phyloP scores from a whole-genome alignment of 2,329 filamentous ascomycete genomes.

The Lachnellula cervina region DNA sequence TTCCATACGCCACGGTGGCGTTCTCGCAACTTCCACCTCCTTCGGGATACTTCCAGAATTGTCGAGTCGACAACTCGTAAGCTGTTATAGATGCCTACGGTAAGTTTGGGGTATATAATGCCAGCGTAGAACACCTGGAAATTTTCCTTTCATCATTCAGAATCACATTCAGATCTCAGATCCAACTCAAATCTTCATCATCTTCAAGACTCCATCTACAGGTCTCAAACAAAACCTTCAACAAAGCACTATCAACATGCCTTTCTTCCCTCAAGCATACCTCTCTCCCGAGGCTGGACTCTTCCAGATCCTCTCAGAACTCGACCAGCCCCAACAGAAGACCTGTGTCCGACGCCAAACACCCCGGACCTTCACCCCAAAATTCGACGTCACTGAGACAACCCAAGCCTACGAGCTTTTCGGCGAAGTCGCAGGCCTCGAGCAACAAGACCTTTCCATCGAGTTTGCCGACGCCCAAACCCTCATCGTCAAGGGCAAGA shows the following conservation, averaged over 20 bases:
- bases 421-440: constrained; percentile 71
- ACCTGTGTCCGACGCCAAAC: constrained; percentile 26
- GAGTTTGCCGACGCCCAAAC: constrained; percentile 76
- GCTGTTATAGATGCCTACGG: constrained; percentile 16
- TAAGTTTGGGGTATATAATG: constrained; percentile 17
- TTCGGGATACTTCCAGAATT: constrained; percentile 17
- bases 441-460: constrained; percentile 66
- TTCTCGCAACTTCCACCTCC: constrained; percentile 9
- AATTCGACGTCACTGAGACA: constrained; percentile 72
- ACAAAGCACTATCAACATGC: constrained; percentile 19
- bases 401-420: constrained; percentile 67
- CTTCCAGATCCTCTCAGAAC: constrained; percentile 59
- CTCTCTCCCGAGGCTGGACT: constrained; percentile 32
- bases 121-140: constrained; percentile 1
- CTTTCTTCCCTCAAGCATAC: constrained; percentile 26
- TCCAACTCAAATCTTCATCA: constrained; percentile 2
- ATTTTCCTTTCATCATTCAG: constrained; percentile 22
- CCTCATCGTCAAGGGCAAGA: constrained; percentile 58
- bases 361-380: constrained; percentile 55
- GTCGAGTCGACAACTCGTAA: constrained; percentile 15
- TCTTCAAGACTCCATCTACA: background rate
- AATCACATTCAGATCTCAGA: constrained; percentile 12
- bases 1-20: background rate
- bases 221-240: background rate
- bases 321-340: constrained; percentile 36